These are phyloP conservation scores for Erythrophleum fordii DNA, from an alignment of 306 rosid genomes.

Conservation along the genomic window DNA sequence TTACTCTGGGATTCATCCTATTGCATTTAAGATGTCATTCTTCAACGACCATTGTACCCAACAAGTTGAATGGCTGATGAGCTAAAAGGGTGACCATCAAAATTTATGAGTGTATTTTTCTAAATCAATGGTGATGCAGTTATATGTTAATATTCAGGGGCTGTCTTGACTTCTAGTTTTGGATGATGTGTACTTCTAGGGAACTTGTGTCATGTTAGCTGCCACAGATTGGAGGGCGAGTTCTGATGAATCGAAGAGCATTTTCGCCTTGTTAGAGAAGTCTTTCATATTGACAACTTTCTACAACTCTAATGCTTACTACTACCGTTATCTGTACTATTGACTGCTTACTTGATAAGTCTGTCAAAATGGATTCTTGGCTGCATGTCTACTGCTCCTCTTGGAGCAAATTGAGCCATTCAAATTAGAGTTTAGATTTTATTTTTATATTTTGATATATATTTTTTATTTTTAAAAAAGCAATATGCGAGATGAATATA, in stretches of 20 bases:
- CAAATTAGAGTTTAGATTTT: too few relatives aligned
- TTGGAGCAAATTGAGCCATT: too few relatives aligned
- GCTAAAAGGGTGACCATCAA: conserved; percentile 19
- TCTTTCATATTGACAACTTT: background rate
- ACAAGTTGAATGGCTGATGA: background rate
- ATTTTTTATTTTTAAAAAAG: too few relatives aligned
- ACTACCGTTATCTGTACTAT: background rate
- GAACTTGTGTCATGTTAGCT: background rate
- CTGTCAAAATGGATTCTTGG: too few relatives aligned
- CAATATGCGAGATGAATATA: too few relatives aligned
- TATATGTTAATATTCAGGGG: background rate
- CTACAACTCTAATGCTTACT: background rate
- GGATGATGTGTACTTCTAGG: background rate
- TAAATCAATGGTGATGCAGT: background rate
- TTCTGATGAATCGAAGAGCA: background rate
- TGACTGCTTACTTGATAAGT: background rate
- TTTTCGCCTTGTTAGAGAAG: background rate
- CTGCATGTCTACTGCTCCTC: too few relatives aligned
- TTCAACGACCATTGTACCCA: background rate
- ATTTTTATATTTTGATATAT: too few relatives aligned
- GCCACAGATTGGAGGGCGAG: background rate
- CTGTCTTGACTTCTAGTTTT: background rate
- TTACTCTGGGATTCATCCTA: background rate
- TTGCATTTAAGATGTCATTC: background rate
- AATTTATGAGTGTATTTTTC: background rate